Evolutionary conservation across 1,284 basidiomycete species (phyloP).

Genomic region (Xerocomus alliaceus): DNA sequence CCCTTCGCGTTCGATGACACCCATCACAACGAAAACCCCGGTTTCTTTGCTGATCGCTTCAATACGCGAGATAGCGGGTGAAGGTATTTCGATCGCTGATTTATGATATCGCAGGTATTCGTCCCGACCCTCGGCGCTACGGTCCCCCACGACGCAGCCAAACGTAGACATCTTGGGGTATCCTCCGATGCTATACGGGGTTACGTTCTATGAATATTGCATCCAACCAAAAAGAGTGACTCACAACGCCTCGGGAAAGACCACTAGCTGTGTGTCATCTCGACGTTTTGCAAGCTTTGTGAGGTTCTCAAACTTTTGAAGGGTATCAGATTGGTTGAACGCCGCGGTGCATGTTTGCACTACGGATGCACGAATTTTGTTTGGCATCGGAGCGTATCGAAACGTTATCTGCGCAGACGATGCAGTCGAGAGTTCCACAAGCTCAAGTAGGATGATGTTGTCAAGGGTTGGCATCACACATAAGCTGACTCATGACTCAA

Average conservation of each 20-base stretch:
- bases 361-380: constrained; percentile 54
- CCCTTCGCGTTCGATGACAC: constrained; percentile 69
- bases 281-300: constrained; percentile 58
- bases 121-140: constrained; percentile 60
- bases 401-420: background rate
- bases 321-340: constrained; percentile 59
- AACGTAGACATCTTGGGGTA: constrained; percentile 72
- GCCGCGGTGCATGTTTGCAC: constrained; percentile 61
- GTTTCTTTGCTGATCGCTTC: constrained; percentile 58
- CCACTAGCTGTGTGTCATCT: constrained; percentile 61
- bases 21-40: constrained; percentile 69
- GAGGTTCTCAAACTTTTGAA: constrained; percentile 62
- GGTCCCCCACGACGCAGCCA: constrained; percentile 62
- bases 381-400: constrained; percentile 23
- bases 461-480: background rate
- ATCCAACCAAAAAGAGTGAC: constrained; percentile 32
- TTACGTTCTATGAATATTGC: background rate
- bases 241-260: constrained; percentile 79
- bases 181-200: constrained; percentile 60
- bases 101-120: constrained; percentile 64
- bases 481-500: constrained; percentile 10
- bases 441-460: background rate
- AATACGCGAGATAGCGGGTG: constrained; percentile 55
- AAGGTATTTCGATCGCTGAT: constrained; percentile 65
- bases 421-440: background rate